phyloP scores from a whole-genome alignment of 345 rosid species.

The Euphorbia tirucalli region DNA sequence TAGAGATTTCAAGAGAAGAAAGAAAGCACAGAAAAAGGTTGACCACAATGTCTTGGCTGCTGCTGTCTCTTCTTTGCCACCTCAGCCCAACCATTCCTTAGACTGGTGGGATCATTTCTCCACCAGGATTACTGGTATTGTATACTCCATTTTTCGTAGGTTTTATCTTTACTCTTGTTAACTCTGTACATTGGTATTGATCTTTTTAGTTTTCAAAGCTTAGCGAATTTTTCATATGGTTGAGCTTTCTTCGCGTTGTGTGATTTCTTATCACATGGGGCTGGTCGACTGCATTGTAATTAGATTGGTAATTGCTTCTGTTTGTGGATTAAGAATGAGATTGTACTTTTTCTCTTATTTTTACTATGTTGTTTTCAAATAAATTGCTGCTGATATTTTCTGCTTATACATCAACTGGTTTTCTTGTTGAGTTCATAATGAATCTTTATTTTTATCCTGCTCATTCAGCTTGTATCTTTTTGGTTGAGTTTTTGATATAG shows the following conservation, averaged over 20 bases:
- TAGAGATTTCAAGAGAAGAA: slow-evolving; percentile 22
- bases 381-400: not conserved
- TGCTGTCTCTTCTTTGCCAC: slow-evolving; percentile 15
- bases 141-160: not conserved
- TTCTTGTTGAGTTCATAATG: not conserved
- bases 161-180: not conserved
- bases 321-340: slow-evolving; percentile 5
- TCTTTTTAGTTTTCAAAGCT: no score
- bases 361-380: no score
- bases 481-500: no score
- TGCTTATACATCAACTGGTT: not conserved
- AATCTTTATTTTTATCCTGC: no score
- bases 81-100: slow-evolving; percentile 33
- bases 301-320: slow-evolving; percentile 13
- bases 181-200: slow-evolving; percentile 14
- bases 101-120: slow-evolving; percentile 87
- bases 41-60: slow-evolving; percentile 54
- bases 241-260: no score
- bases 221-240: no score
- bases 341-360: no score
- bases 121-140: slow-evolving; percentile 61
- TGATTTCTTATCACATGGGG: no score
- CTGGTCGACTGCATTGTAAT: no score
- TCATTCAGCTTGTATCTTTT: not conserved
- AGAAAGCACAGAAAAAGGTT: slow-evolving; percentile 59